A percentile compares a stretch with the other conserved stretches of the same genome.
Conservation (phyloP, 1,284 basidiomycete genomes). For the Naganishia sp. region DNA sequence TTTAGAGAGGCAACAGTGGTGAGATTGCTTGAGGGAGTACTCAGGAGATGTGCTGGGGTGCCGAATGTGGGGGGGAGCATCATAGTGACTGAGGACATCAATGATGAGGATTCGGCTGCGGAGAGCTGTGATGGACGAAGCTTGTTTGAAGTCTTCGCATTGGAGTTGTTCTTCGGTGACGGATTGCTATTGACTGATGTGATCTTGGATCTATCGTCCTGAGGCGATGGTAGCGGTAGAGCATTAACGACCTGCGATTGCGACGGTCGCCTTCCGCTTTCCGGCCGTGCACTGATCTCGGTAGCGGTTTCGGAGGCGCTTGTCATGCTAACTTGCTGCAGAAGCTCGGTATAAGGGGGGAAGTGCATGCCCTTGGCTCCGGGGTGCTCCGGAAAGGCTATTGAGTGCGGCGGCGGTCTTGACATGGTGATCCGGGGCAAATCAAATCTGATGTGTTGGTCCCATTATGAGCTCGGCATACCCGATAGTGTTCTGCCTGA, state of each 20-base stretch:
- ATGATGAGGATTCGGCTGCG: constrained; percentile 15
- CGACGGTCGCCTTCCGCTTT: background rate
- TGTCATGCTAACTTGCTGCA: constrained; percentile 25
- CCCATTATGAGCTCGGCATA: background rate
- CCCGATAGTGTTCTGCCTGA: background rate
- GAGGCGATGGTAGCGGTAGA: constrained; percentile 2
- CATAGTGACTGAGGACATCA: constrained; percentile 21
- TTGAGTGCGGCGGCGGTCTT: constrained; percentile 25
- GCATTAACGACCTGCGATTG: background rate
- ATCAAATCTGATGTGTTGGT: background rate
- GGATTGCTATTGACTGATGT: background rate
- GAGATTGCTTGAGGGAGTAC: background rate
- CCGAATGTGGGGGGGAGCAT: constrained; percentile 28
- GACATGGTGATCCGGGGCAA: constrained; percentile 13
- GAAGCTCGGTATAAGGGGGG: constrained; percentile 10
- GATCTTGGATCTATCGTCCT: background rate
- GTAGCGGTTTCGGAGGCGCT: constrained; percentile 10
- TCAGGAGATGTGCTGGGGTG: constrained; percentile 11
- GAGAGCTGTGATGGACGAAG: constrained; percentile 8
- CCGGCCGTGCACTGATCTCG: background rate
- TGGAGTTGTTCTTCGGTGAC: background rate
- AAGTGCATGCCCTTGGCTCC: constrained; percentile 18
- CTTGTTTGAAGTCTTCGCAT: background rate
- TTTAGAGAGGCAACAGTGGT: background rate
- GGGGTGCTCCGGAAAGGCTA: constrained; percentile 18